These are phyloP conservation scores for Rhizophagus prolifer DNA, from an alignment of 192 early-diverging fungal genomes.

Conservation along the genomic window DNA sequence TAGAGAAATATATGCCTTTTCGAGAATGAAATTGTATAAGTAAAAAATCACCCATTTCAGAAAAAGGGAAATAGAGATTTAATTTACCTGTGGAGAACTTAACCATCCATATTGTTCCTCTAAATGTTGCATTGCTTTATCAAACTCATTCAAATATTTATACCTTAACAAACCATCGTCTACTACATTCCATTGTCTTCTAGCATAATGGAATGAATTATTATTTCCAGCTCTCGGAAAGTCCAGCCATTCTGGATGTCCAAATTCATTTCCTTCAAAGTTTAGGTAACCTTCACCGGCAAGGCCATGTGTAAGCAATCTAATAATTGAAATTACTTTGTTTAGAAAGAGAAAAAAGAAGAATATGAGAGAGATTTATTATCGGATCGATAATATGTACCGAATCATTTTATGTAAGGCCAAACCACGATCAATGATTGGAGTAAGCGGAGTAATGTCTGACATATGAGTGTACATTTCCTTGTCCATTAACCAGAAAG, in stretches of 20 bases:
- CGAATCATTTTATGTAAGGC: conserved; percentile 97
- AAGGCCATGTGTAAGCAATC: conserved; percentile 82
- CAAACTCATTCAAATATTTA: conserved; percentile 90
- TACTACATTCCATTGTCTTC: conserved; percentile 94
- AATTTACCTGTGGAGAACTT: conserved; percentile 56
- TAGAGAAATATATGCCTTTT: conserved; percentile 75
- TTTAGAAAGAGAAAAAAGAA: neutral
- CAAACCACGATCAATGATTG: conserved; percentile 90
- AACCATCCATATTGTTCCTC: conserved; percentile 77
- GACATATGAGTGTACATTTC: conserved; percentile 99
- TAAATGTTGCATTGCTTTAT: conserved; percentile 77
- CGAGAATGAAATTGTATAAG: neutral
- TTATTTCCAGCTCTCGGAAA: conserved; percentile 94
- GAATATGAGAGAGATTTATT: neutral
- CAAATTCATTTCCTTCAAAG: conserved; percentile 98
- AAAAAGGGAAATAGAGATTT: neutral
- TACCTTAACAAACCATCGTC: conserved; percentile 87
- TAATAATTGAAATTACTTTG: conserved; percentile 29
- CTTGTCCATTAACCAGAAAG: conserved; percentile 99
- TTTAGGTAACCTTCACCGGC: conserved; percentile 96
- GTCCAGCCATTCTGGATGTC: conserved; percentile 99
- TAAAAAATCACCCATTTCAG: neutral
- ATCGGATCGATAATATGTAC: conserved; percentile 31
- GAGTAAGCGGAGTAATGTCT: conserved; percentile 72
- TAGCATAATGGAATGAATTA: conserved; percentile 88